Evolutionary conservation across 768 basidiomycete species (phyloP), one percentile per base, ranked within the genome.

Genomic region (Psilocybe cyanescens): DNA sequence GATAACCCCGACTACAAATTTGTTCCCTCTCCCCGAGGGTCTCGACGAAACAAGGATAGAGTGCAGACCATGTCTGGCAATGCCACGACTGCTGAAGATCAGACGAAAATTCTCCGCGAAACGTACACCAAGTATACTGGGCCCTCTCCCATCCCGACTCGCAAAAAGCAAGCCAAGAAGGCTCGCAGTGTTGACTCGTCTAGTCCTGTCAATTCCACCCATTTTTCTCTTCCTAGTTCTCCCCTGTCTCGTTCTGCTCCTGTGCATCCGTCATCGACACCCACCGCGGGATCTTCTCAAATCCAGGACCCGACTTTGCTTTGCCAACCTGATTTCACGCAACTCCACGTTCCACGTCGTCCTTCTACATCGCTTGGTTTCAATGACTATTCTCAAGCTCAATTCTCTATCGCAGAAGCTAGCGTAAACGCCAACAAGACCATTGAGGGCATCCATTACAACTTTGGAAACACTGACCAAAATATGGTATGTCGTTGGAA

Each of bases 1-100:
- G 73, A 75, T 46, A 79, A 89, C 63, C 88, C 90, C 2, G 76
- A 82, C 62, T 90, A 89, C 73, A 86, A 83, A 70, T 90, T 88
- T 64, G 78, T 80, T 30, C 88, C 89, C 39, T 70, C 76, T 16
- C 74, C 75, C 0, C 72, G 73, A 17, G 74, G 74, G 8, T 70
- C 75, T n/a, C 67, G 71, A 47, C 74, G 72, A 28, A 54, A 71
- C 19, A 79, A 78, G 66, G 68, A 61, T 46, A 77, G 70, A 64
- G 63, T 57, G 2, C 58, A 59, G 37, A 4, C 57, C 58, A 67
- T 68, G 48, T 37, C 58, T 48, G 66, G 65, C 16, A 35, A 44
- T 16, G 59, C 58, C 47, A 59, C 65, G 44, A 53, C 46, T 31
- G 69, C 64, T 16, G 67, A 64, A 14, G 70, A 73, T 17, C 65